These are phyloP conservation scores for Aspergillus sclerotioniger DNA, from an alignment of 495 filamentous ascomycete species.

Conservation along the genomic window DNA sequence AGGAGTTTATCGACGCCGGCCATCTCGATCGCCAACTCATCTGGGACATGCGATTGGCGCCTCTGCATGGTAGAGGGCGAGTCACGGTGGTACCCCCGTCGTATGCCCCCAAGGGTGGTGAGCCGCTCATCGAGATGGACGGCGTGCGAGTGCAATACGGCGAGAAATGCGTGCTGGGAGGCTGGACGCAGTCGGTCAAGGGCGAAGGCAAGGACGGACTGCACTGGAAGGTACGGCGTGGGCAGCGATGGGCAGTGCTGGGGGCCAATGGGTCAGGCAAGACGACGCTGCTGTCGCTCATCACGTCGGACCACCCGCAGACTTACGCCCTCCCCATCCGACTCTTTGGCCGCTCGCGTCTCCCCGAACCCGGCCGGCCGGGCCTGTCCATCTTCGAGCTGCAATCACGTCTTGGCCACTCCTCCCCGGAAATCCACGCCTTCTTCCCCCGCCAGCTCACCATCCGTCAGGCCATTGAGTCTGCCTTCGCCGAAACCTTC, in stretches of 20 bases:
- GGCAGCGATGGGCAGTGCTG: slow-evolving; percentile 87
- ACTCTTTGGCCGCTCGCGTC: slow-evolving; percentile 76
- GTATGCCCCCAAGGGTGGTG: slow-evolving; percentile 31
- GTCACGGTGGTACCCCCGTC: background rate
- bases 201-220: slow-evolving; percentile 55
- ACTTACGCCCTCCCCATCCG: slow-evolving; percentile 84
- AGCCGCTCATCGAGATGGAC: slow-evolving; percentile 81
- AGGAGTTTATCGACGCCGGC: slow-evolving; percentile 23
- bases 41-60: slow-evolving; percentile 23
- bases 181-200: slow-evolving; percentile 64
- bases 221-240: slow-evolving; percentile 77
- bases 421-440: slow-evolving; percentile 87
- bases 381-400: slow-evolving; percentile 91
- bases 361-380: slow-evolving; percentile 67
- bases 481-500: slow-evolving; percentile 88
- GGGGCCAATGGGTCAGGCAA: slow-evolving; percentile 83
- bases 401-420: slow-evolving; percentile 85
- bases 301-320: slow-evolving; percentile 94
- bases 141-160: slow-evolving; percentile 79
- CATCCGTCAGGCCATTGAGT: slow-evolving; percentile 71
- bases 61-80: background rate
- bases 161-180: slow-evolving; percentile 69
- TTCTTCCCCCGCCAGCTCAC: slow-evolving; percentile 83
- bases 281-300: slow-evolving; percentile 86
- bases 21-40: slow-evolving; percentile 32